A percentile compares a stretch with the other conserved stretches of the same genome.
phyloP scores from a whole-genome alignment of 805 yeast genomes.

The Blastobotrys terrestris region DNA sequence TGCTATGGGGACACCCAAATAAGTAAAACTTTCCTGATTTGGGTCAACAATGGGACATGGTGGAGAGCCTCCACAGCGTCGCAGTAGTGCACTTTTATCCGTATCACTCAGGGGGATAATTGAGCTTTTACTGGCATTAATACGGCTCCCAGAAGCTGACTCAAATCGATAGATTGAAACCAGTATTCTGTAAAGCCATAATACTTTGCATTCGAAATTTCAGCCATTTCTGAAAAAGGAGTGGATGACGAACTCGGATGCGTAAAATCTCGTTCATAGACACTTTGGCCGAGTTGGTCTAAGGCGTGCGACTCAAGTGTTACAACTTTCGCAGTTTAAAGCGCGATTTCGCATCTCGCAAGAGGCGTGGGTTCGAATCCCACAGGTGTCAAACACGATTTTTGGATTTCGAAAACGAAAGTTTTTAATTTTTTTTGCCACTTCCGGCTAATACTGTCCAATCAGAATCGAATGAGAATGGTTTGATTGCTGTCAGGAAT shows the following conservation, averaged over 20 bases:
- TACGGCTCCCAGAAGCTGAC: not conserved
- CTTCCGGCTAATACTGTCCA: too few relatives aligned
- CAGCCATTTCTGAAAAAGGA: too few relatives aligned
- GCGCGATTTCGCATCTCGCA: constrained; percentile 45
- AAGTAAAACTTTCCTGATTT: not conserved
- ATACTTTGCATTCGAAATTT: too few relatives aligned
- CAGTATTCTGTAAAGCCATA: not conserved
- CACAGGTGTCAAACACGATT: constrained; percentile 54
- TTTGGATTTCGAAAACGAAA: not conserved
- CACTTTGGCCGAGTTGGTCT: not conserved
- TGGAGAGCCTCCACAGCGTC: too few relatives aligned
- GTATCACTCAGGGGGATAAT: not conserved
- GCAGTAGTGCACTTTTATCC: too few relatives aligned
- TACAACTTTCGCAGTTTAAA: constrained; percentile 35
- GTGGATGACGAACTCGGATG: too few relatives aligned
- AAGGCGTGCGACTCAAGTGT: not conserved
- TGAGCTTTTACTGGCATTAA: not conserved
- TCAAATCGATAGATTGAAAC: not conserved
- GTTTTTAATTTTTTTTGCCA: not conserved
- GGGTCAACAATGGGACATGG: not conserved
- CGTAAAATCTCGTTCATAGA: not conserved
- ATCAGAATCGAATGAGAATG: too few relatives aligned
- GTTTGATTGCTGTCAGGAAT: too few relatives aligned
- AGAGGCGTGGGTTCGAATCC: constrained; percentile 87
- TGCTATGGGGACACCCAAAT: not conserved